Evolutionary conservation across 306 rosid species (phyloP), one percentile per base, ranked within the genome.

Genomic region (Cicer pinnatifidum): DNA sequence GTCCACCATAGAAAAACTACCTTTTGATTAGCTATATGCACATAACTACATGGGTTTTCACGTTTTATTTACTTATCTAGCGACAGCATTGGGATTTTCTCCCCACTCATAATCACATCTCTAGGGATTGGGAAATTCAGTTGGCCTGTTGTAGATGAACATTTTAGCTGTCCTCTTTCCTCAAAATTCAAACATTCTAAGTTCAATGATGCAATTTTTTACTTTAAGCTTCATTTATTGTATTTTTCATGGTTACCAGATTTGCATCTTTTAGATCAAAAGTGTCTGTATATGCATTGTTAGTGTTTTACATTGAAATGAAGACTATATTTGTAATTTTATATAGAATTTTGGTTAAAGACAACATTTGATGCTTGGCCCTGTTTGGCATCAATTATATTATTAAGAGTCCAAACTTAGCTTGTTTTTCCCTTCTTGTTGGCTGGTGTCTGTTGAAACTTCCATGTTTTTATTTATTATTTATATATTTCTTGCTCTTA

Each of bases 221-320:
- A 11, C 54, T 15, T 40, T n/a, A 5, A 20, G 17, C 8, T 71
- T 69, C 75, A 69, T 28, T 35, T 19, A 69, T 28, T 35, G 35
- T 19, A 40, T 39, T 12, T 40, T 54, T 53, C 39, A 37, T 51
- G 16, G 46, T 69, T 69, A 13, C 9, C 23, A 35, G 15, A n/a
- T 69, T 12, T 37, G 4, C 50, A 69, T 15, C 6, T 69, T 69
- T 50, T 9, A 39, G 12, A 52, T 70, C 3, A 51, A 3, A 15
- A 51, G 20, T 15, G 8, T 16, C 38, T 52, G 9, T 51, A 53
- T 46, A 1, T 39, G 12, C 51, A 11, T 40, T 71, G 39, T 17
- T 53, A 6, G 20, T 39, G 52, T 39, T 54, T 11, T 71, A 16
- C 61, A 53, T 70, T 52, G 37, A 37, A 64, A 39, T 41, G 51